Evolutionary conservation across 495 filamentous ascomycete genomes (phyloP).

Genomic region (Penicillium pulvis): DNA sequence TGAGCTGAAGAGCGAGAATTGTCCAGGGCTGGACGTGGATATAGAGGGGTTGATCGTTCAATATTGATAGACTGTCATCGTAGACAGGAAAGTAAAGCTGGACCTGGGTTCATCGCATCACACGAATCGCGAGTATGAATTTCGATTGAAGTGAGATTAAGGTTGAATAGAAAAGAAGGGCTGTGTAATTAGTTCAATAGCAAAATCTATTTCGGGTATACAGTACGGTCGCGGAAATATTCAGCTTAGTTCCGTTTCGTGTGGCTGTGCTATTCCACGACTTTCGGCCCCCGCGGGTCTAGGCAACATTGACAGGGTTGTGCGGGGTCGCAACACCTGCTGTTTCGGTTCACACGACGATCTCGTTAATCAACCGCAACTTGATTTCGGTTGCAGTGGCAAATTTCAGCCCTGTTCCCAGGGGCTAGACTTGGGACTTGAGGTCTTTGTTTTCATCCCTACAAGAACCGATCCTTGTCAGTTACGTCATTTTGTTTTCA

Average conservation of each 20-base stretch:
- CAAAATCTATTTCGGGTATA: background rate
- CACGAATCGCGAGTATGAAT: background rate
- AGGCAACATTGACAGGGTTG: background rate
- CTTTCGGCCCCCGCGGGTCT: background rate
- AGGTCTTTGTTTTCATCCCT: background rate
- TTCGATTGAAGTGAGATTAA: background rate
- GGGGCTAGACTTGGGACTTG: background rate
- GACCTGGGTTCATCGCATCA: background rate
- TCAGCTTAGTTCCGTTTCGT: background rate
- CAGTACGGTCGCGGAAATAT: background rate
- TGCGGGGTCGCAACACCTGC: background rate
- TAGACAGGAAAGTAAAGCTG: background rate
- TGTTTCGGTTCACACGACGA: background rate
- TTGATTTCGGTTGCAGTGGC: background rate
- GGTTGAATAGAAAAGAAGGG: background rate
- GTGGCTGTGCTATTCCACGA: background rate
- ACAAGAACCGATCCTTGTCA: background rate
- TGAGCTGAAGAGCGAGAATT: slow-evolving; percentile 21
- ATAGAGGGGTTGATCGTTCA: background rate
- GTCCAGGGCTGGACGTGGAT: slow-evolving; percentile 20
- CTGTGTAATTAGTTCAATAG: background rate
- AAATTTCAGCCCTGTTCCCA: background rate
- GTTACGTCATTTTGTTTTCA: background rate
- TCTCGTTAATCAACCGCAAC: background rate
- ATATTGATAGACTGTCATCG: background rate